Evolutionary conservation across 768 basidiomycete genomes (phyloP), one percentile per base, ranked within the genome.

Genomic region (Psilocybe subaeruginosa): DNA sequence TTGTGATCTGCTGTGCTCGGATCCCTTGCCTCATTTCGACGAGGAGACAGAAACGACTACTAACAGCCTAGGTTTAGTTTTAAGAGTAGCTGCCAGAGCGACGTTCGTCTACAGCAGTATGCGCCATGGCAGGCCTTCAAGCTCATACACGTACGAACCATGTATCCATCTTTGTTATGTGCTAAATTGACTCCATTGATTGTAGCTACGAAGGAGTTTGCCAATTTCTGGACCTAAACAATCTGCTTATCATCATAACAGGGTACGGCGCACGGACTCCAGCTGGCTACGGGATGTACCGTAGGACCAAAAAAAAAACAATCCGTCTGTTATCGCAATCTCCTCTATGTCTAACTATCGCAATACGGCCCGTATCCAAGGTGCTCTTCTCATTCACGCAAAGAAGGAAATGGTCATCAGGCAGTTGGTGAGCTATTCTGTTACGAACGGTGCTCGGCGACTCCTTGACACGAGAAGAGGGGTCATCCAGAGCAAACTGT

Each of bases 261-360:
- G 97, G 93, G 12, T 97, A 99, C 64, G 97, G 98, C 76, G 97
- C 95, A 2, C 97, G 98, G 74, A 95, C 97, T 19, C 1, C 19
- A 76, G 91, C 93, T 4, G 96, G 96, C 9, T 95, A 92, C 70
- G 90, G 90, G 55, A 98, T 98, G 95, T 91, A 94, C 74, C 87
- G 93, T 63, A 96, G 96, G 76, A 97, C 97, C 0, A 19, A 19
- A 19, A 91, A 89, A 98, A 98, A 76, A 95, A 96, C 0, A 98
- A 98, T 76, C 95, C 96, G 0, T 93, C 93, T 0, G 92, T 99
- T 31, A 97, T 99, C 78, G 98, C 96, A 33, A 93, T 99, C 67
- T 99, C 98, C 79, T 94, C 92, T 14, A 96, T 96, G 0, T 96
- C 97, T 8, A 96, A 97, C 72, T 97, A 97, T 73, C 86, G 97